These are phyloP conservation scores for Suillus hirtellus DNA, from an alignment of 768 basidiomycete genomes.

Conservation along the genomic window DNA sequence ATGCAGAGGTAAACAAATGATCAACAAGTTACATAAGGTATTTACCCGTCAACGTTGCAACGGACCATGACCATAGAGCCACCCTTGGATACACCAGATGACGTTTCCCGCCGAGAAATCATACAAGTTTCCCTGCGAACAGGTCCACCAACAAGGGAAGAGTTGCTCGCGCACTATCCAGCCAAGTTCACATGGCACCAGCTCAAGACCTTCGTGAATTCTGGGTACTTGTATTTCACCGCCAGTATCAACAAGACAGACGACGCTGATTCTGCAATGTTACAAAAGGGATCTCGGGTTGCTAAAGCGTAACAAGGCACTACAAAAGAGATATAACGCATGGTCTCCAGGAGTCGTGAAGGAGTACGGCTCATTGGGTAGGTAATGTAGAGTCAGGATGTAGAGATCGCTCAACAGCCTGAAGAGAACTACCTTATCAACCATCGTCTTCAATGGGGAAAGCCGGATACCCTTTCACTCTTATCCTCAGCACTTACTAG, in stretches of 20 bases:
- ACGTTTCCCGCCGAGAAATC: neutral
- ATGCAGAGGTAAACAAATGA: neutral
- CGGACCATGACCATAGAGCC: conserved; percentile 13
- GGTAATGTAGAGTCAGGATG: conserved; percentile 22
- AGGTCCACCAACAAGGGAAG: conserved; percentile 71
- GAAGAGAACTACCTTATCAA: conserved; percentile 70
- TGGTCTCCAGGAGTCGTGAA: conserved; percentile 58
- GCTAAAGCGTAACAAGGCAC: conserved; percentile 67
- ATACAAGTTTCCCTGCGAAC: conserved; percentile 41
- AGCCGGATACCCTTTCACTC: conserved; percentile 62
- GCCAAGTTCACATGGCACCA: conserved; percentile 75
- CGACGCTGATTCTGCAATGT: neutral
- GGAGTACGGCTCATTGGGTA: conserved; percentile 68
- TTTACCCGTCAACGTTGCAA: too few relatives aligned
- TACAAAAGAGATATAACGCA: conserved; percentile 66
- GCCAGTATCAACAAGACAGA: neutral
- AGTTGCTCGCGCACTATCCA: conserved; percentile 68
- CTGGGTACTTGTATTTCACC: conserved; percentile 51
- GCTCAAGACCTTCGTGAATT: conserved; percentile 75
- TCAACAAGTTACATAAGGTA: neutral
- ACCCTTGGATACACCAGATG: neutral
- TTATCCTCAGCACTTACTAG: conserved; percentile 52
- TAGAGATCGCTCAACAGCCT: conserved; percentile 6
- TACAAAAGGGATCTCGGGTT: conserved; percentile 47
- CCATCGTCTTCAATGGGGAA: conserved; percentile 75